A percentile compares a stretch with the other conserved stretches of the same genome.
Evolutionary conservation across 768 basidiomycete species (phyloP).

Genomic region (Phlegmacium glaucopus): DNA sequence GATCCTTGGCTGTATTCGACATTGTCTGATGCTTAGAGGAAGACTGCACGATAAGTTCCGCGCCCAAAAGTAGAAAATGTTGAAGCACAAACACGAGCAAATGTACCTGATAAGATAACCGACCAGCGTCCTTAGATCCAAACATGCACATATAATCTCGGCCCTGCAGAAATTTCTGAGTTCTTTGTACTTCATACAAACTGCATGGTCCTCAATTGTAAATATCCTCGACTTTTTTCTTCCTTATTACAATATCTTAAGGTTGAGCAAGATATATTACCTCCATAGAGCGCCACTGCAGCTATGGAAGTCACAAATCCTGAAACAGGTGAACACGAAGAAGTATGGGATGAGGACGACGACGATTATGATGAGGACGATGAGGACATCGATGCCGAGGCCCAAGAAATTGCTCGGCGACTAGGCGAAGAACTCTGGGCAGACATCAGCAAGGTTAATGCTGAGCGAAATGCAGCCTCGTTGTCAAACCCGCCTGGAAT

Average conservation of each 20-base stretch:
- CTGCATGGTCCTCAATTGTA: too few relatives aligned
- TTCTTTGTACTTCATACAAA: too few relatives aligned
- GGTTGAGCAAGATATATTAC: too few relatives aligned
- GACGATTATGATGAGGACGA: conserved; percentile 58
- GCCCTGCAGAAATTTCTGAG: background rate
- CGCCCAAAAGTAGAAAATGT: background rate
- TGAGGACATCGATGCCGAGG: conserved; percentile 63
- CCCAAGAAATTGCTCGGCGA: conserved; percentile 69
- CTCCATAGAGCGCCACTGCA: too few relatives aligned
- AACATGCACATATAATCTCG: conserved; percentile 6
- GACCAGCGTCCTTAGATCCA: conserved; percentile 9
- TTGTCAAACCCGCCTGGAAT: conserved; percentile 6
- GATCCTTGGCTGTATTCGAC: conserved; percentile 78
- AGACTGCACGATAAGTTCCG: background rate
- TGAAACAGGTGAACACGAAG: background rate
- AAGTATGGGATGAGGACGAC: conserved; percentile 35
- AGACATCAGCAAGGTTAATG: conserved; percentile 64
- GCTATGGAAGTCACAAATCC: conserved; percentile 3
- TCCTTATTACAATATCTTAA: too few relatives aligned
- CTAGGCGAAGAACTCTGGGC: conserved; percentile 79
- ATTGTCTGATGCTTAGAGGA: conserved; percentile 24
- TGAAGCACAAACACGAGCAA: conserved; percentile 28
- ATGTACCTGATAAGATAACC: conserved; percentile 28
- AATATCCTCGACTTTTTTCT: too few relatives aligned
- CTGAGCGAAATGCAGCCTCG: conserved; percentile 29